Conservation (phyloP, 2,329 filamentous ascomycete genomes). For the Fusarium sp. region DNA sequence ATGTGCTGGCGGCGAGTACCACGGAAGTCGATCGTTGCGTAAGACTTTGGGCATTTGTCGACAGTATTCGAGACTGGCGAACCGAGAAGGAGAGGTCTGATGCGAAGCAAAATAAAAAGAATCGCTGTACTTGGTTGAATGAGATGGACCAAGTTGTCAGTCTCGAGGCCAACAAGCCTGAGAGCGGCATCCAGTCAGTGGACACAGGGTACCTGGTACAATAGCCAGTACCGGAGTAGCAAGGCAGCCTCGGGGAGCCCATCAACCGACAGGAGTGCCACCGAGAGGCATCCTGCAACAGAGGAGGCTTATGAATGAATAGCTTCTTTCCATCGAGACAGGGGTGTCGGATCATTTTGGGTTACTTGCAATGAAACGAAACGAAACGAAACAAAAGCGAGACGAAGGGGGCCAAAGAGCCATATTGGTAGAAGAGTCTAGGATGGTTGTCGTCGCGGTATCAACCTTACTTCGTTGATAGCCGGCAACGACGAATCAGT, state of each 20-base stretch:
- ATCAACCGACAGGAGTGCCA: slow-evolving; percentile 7
- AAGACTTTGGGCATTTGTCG: background rate
- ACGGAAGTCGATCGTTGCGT: background rate
- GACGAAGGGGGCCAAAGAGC: background rate
- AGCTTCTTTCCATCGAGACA: background rate
- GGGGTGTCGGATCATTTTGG: background rate
- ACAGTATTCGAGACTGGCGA: background rate
- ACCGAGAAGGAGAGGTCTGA: background rate
- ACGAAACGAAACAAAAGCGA: background rate
- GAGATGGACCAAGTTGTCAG: background rate
- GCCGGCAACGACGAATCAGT: background rate
- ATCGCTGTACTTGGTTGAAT: background rate
- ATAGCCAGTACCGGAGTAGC: background rate
- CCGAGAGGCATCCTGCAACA: background rate
- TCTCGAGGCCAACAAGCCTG: background rate
- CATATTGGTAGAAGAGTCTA: background rate
- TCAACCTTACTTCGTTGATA: background rate
- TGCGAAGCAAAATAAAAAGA: slow-evolving; percentile 3
- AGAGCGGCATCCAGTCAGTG: slow-evolving; percentile 1
- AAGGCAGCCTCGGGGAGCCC: background rate
- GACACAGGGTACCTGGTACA: background rate
- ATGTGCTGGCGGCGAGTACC: slow-evolving; percentile 4
- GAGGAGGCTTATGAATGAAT: background rate
- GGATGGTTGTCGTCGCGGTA: background rate
- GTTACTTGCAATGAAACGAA: background rate